These are phyloP conservation scores for Vigna reflexopilosa DNA, from an alignment of 306 rosid genomes.

Conservation along the genomic window DNA sequence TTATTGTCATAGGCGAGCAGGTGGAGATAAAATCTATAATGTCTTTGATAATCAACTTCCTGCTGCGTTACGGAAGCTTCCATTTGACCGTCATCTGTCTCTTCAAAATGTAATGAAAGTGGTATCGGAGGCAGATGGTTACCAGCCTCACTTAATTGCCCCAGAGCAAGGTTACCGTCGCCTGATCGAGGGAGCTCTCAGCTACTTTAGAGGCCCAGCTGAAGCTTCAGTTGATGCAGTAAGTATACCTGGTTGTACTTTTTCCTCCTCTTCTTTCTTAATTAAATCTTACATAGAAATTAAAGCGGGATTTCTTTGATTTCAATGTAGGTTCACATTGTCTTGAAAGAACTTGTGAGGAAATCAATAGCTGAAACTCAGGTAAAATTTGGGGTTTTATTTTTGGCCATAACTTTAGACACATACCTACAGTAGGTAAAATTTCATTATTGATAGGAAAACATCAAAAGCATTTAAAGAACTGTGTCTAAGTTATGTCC, in stretches of 20 bases:
- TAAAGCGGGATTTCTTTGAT: conserved; percentile 35
- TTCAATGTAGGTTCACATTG: conserved; percentile 81
- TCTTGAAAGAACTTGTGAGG: conserved; percentile 97
- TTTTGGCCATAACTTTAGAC: too few relatives aligned
- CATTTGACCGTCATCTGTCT: conserved; percentile 97
- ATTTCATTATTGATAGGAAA: too few relatives aligned
- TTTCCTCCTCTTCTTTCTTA: not conserved
- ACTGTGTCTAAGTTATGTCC: too few relatives aligned
- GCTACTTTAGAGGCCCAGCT: conserved; percentile 93
- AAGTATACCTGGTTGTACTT: conserved; percentile 45
- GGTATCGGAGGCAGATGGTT: conserved; percentile 98
- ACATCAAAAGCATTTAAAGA: too few relatives aligned
- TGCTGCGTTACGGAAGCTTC: conserved; percentile 96
- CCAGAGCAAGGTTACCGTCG: conserved; percentile 99
- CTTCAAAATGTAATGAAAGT: conserved; percentile 88
- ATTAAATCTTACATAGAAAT: not conserved
- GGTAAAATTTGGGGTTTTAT: conserved; percentile 50
- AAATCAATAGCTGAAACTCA: conserved; percentile 91
- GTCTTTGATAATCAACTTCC: conserved; percentile 99
- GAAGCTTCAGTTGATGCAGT: conserved; percentile 99
- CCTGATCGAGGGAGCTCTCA: conserved; percentile 82
- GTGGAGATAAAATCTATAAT: conserved; percentile 95
- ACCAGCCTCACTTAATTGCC: conserved; percentile 98
- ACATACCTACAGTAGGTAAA: too few relatives aligned
- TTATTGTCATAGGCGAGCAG: conserved; percentile 73